A percentile compares a stretch with the other conserved stretches of the same genome.
Evolutionary conservation across 768 basidiomycete genomes (phyloP).

Genomic region (Podaxis rugospora): DNA sequence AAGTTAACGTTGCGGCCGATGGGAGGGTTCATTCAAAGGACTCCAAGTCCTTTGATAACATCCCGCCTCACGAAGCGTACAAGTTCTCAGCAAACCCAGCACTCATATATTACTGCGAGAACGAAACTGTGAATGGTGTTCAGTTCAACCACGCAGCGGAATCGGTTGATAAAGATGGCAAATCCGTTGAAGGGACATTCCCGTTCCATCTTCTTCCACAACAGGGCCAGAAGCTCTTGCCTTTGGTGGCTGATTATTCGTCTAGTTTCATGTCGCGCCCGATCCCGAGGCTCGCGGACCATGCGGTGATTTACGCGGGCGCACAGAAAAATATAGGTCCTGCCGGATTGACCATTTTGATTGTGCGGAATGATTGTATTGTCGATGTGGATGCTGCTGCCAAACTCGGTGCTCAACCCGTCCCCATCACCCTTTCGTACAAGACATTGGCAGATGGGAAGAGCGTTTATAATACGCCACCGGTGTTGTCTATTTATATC

Average conservation of each 20-base stretch:
- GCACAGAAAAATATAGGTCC: slow-evolving; percentile 99
- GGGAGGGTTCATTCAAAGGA: slow-evolving; percentile 56
- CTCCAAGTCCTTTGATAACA: slow-evolving; percentile 69
- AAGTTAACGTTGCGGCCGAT: slow-evolving; percentile 70
- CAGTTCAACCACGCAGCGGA: slow-evolving; percentile 55
- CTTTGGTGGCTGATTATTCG: slow-evolving; percentile 92
- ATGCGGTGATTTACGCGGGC: slow-evolving; percentile 94
- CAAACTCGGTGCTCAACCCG: slow-evolving; percentile 63
- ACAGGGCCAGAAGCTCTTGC: slow-evolving; percentile 45
- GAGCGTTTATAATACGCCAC: slow-evolving; percentile 91
- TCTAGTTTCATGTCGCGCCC: slow-evolving; percentile 96
- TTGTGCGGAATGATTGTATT: slow-evolving; percentile 92
- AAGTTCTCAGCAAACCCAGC: slow-evolving; percentile 77
- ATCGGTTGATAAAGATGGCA: background rate
- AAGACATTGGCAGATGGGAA: slow-evolving; percentile 71
- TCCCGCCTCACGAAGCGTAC: slow-evolving; percentile 74
- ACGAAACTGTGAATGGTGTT: slow-evolving; percentile 96
- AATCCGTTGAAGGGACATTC: slow-evolving; percentile 56
- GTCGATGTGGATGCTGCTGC: slow-evolving; percentile 84
- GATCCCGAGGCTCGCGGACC: slow-evolving; percentile 82
- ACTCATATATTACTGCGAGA: slow-evolving; percentile 97
- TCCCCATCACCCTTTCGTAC: slow-evolving; percentile 81
- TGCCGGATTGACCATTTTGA: slow-evolving; percentile 87
- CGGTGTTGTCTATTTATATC: slow-evolving; percentile 89
- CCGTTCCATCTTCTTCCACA: slow-evolving; percentile 73